Evolutionary conservation across 352 stramenopile genomes (phyloP).

Genomic region (Globisporangium nunn): DNA sequence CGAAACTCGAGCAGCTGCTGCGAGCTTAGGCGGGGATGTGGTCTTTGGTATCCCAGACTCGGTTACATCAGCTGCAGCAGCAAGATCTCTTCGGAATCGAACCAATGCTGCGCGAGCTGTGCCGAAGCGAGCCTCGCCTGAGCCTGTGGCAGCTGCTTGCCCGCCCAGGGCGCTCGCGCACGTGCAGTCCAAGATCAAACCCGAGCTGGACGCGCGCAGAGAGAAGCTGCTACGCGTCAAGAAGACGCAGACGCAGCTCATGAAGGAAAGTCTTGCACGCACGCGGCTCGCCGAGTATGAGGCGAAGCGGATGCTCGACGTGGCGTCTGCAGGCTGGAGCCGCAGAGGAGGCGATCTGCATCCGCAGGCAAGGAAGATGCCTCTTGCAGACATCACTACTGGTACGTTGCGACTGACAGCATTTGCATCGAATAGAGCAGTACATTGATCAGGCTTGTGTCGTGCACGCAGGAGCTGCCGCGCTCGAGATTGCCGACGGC

Average conservation of each 20-base stretch:
- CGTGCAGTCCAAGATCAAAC: conserved; percentile 60
- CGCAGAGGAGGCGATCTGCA: background rate
- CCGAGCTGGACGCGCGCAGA: conserved; percentile 37
- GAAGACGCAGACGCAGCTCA: conserved; percentile 70
- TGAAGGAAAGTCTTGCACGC: conserved; percentile 59
- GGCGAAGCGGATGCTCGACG: conserved; percentile 22
- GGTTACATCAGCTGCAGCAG: background rate
- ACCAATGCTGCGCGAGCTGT: background rate
- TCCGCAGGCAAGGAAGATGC: conserved; percentile 22
- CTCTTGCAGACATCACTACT: conserved; percentile 44
- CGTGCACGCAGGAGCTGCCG: conserved; percentile 41
- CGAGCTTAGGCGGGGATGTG: no score
- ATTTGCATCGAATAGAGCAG: no score
- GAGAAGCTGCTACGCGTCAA: conserved; percentile 66
- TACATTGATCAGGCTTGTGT: no score
- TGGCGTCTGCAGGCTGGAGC: background rate
- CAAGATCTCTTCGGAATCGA: background rate
- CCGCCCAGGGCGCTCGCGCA: conserved; percentile 22
- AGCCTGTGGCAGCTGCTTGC: background rate
- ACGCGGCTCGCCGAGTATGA: conserved; percentile 56
- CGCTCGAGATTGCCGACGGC: conserved; percentile 76
- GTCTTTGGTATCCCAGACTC: no score
- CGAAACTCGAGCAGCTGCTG: no score
- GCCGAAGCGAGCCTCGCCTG: background rate
- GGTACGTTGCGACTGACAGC: conserved; percentile 18